These are phyloP conservation scores for Phragmites australis DNA, from an alignment of 176 grass and related monocot genomes.

Conservation along the genomic window DNA sequence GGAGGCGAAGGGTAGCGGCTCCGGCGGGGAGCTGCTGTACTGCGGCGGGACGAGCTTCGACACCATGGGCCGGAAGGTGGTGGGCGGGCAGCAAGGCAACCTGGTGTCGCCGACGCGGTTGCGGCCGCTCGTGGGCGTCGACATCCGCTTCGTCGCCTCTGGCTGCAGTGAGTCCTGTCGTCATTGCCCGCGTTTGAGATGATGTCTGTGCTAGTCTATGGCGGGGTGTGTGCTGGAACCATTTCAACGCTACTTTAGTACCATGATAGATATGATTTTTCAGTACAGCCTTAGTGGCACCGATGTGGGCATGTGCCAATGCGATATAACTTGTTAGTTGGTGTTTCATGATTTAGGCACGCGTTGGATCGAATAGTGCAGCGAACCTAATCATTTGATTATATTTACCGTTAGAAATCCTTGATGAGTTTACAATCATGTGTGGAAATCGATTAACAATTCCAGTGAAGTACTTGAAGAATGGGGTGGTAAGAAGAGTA, in stretches of 20 bases:
- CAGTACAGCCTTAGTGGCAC: background rate
- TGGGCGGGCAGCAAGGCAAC: slow-evolving; percentile 46
- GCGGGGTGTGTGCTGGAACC: background rate
- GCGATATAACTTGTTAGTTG: background rate
- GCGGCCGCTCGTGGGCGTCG: slow-evolving; percentile 72
- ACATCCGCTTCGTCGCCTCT: slow-evolving; percentile 86
- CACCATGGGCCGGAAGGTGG: slow-evolving; percentile 60
- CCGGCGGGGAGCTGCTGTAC: slow-evolving; percentile 76
- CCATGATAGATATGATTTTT: background rate
- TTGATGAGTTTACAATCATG: background rate
- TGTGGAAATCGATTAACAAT: background rate
- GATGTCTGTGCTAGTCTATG: background rate
- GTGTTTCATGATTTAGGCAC: background rate
- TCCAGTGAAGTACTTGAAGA: background rate
- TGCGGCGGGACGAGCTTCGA: slow-evolving; percentile 83
- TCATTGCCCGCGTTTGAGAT: background rate
- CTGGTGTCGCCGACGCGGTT: slow-evolving; percentile 77
- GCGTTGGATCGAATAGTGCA: background rate
- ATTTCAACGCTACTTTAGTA: background rate
- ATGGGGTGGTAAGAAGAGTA: background rate
- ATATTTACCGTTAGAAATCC: background rate
- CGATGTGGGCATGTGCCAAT: no score
- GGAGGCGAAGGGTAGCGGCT: slow-evolving; percentile 21
- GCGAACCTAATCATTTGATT: background rate
- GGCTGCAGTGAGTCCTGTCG: slow-evolving; percentile 64